Conservation (phyloP, 2,329 filamentous ascomycete species). For the Plectosphaerella plurivora region DNA sequence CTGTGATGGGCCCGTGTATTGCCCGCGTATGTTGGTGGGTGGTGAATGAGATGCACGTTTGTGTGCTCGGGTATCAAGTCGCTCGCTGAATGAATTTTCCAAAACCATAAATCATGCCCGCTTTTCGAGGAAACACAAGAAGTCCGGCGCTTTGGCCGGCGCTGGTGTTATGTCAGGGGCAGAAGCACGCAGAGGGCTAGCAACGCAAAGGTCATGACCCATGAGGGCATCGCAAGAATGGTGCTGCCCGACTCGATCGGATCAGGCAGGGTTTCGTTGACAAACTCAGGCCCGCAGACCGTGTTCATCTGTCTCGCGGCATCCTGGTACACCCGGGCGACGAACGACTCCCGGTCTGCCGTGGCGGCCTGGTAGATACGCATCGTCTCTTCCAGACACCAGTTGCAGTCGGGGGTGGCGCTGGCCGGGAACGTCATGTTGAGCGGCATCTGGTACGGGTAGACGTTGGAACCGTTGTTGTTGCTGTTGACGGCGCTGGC, state of each 20-base stretch:
- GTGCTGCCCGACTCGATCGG: slow-evolving; percentile 18
- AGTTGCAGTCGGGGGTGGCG: slow-evolving; percentile 68
- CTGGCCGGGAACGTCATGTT: slow-evolving; percentile 65
- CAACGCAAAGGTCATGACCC: slow-evolving; percentile 2
- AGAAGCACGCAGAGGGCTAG: slow-evolving; percentile 3
- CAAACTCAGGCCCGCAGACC: slow-evolving; percentile 53
- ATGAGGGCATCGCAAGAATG: slow-evolving; percentile 9
- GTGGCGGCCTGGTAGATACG: slow-evolving; percentile 69
- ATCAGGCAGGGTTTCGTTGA: slow-evolving; percentile 49
- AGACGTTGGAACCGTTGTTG: slow-evolving; percentile 65
- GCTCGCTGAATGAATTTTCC: slow-evolving; percentile 3
- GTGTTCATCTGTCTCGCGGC: slow-evolving; percentile 73
- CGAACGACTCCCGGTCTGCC: slow-evolving; percentile 58
- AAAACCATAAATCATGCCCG: slow-evolving; percentile 2
- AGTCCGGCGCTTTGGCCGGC: neutral
- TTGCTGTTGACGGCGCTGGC: slow-evolving; percentile 78
- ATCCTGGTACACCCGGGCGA: slow-evolving; percentile 63
- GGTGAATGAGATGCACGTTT: no score
- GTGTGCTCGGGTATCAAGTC: slow-evolving; percentile 3
- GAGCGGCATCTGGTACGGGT: slow-evolving; percentile 81
- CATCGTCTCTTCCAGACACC: slow-evolving; percentile 79
- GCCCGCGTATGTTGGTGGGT: no score
- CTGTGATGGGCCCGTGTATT: no score
- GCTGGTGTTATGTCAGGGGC: neutral
- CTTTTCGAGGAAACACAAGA: neutral